Base-by-base conservation (phyloP, 345 rosid species). In the Linum usitatissimum region DNA sequence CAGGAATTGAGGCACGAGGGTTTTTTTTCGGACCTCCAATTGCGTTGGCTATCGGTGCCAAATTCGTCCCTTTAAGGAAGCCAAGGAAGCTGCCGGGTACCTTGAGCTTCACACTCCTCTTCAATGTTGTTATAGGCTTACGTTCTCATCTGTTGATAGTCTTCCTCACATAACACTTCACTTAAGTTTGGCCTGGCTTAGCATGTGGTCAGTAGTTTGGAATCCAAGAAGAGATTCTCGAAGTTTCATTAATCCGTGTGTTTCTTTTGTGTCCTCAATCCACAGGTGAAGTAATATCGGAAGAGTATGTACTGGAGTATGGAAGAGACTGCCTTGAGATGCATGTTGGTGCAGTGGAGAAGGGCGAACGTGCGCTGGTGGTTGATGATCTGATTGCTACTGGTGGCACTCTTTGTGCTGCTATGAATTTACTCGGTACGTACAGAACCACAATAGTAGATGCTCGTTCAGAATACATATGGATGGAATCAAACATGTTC, bases 1-100 rank as follows among this genome's bases (percentile, higher is more conserved):
- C 85, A 93, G 99, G 99, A 58, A 82, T 93, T 62, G 99, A 93
- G 73, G 97, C 99, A 51, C 83, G 99, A 4, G 99, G 99, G 49
- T 93, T 93, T 66, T 73, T 93, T 19, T 93, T 93, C 31, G 99
- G 97, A 59, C 92, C 96, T 73, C 87, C 99, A 31, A 90, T 90
- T 30, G 99, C 99, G 12, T 71, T 93, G 79, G 99, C 97, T 6
- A 93, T 90, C 55, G 97, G 97, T 71, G 99, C 99, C 8, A 93
- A 93, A 75, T 93, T 93, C 51, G 92, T 93, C 71, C 97, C 97
- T 38, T 61, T 93, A 60, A 83, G 99, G 30, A 93, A 93, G 78
- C 99, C 97, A 21, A 82, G 73, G 77, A 93, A 93, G 70, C 51
- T 93, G 65, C 99, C 99, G 36, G 96, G 99, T 93, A 80, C 34